A percentile compares a stretch with the other conserved stretches of the same genome.
Conservation (phyloP, 1,284 basidiomycete genomes). For the Porogramme epimiltina region DNA sequence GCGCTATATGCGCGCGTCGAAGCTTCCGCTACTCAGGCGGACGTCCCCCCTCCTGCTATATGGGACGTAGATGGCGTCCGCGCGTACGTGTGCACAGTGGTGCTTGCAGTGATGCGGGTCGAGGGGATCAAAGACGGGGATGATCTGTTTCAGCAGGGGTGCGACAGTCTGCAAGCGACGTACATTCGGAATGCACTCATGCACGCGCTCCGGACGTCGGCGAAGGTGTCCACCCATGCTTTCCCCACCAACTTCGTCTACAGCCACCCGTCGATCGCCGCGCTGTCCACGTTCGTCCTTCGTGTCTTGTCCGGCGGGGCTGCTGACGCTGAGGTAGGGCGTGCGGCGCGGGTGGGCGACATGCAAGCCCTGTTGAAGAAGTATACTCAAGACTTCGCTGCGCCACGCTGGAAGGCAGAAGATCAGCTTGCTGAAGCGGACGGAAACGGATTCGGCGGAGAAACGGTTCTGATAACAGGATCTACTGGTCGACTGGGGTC, state of each 20-base stretch:
- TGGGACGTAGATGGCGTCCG: constrained; percentile 26
- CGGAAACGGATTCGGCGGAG: constrained; percentile 2
- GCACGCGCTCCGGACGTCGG: constrained; percentile 25
- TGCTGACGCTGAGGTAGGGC: constrained; percentile 5
- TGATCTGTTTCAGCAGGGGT: constrained; percentile 35
- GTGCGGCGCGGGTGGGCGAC: neutral
- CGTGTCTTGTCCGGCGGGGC: constrained; percentile 2
- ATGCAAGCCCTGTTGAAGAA: constrained; percentile 27
- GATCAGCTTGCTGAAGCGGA: neutral
- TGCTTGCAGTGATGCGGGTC: constrained; percentile 26
- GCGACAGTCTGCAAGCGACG: constrained; percentile 39
- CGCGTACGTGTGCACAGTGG: constrained; percentile 27
- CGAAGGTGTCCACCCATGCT: constrained; percentile 11
- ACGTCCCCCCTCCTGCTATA: constrained; percentile 17
- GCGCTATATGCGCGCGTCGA: constrained; percentile 31
- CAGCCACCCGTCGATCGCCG: constrained; percentile 30
- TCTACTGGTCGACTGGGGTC: constrained; percentile 38
- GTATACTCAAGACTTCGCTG: constrained; percentile 24
- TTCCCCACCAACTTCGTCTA: constrained; percentile 36
- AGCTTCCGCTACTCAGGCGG: constrained; percentile 18
- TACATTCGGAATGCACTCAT: constrained; percentile 38
- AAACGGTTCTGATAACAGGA: constrained; percentile 38
- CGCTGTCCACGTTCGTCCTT: constrained; percentile 24
- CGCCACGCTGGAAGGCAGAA: neutral
- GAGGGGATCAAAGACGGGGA: constrained; percentile 5